A percentile compares a stretch with the other conserved stretches of the same genome.
These are phyloP conservation scores for Graphilbum fragrans DNA, from an alignment of 2,329 filamentous ascomycete species.

Conservation along the genomic window DNA sequence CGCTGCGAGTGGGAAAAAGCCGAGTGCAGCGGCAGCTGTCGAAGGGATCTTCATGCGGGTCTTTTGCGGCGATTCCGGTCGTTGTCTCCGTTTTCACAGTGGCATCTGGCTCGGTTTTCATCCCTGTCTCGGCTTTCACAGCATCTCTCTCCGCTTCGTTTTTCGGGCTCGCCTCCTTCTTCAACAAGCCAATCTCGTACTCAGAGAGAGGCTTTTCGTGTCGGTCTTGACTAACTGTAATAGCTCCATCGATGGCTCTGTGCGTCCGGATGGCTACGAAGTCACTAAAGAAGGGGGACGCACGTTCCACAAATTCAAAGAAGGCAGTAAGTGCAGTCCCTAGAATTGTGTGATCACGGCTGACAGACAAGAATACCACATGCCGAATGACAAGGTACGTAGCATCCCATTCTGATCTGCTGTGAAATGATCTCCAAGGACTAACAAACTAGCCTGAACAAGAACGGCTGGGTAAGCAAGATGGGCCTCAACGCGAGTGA, in stretches of 20 bases:
- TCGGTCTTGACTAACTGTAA: too few species aligned
- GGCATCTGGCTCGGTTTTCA: too few species aligned
- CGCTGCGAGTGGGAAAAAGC: conserved; percentile 28
- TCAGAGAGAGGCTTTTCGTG: too few species aligned
- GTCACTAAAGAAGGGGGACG: conserved; percentile 11
- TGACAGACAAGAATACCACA: conserved; percentile 6
- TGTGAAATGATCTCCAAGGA: background rate
- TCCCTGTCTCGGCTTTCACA: too few species aligned
- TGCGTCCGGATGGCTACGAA: too few species aligned
- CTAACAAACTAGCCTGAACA: conserved; percentile 5
- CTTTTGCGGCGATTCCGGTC: background rate
- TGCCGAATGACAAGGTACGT: conserved; percentile 11
- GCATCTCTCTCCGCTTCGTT: too few species aligned
- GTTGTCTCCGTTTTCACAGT: background rate
- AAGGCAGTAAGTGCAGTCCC: conserved; percentile 10
- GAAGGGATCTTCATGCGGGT: too few species aligned
- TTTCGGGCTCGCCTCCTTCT: too few species aligned
- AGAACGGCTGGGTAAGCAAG: conserved; percentile 6
- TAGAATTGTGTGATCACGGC: background rate
- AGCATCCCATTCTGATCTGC: too few species aligned
- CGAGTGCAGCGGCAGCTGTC: conserved; percentile 15
- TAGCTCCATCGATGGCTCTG: too few species aligned
- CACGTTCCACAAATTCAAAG: conserved; percentile 11
- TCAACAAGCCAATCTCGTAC: too few species aligned
- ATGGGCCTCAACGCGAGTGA: background rate